Base-by-base conservation (phyloP, 495 filamentous ascomycete genomes). In the Penicillium argentinense region DNA sequence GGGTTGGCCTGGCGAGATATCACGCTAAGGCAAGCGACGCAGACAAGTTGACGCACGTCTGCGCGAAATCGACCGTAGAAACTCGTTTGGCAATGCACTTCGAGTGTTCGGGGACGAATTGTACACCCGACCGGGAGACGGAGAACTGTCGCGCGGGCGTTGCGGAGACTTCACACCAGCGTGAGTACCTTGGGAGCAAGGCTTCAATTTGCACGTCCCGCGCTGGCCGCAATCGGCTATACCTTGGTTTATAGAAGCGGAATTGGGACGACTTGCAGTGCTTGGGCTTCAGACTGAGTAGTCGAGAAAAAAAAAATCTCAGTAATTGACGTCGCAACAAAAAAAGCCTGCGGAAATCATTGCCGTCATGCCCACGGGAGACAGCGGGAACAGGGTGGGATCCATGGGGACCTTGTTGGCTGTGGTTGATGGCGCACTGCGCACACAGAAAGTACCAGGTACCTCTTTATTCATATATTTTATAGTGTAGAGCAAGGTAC, bases 371-470 rank as follows among this genome's bases (percentile, higher is more conserved):
- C 11, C 22, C 50, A n/a, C n/a, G n/a, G n/a, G n/a, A n/a, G n/a
- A n/a, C 39, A 47, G 54, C 48, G 45, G 52, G 50, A 34, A 30
- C 42, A 40, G 18, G 21, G 48, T 50, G 52, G 51, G 48, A 53
- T 56, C 51, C 48, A 59, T 60, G 59, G 33, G 57, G 60, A 63
- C 60, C 60, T 63, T 63, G 60, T 47, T 49, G 53, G 53, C 40
- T 34, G 27, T n/a, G n/a, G n/a, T n/a, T n/a, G n/a, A n/a, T n/a
- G n/a, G n/a, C n/a, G n/a, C n/a, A n/a, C n/a, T n/a, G n/a, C n/a
- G n/a, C 55, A 53, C 25, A 12, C 7, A 5, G 30, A 0, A 23
- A 17, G 60, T 63, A 63, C 22, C 3, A 0, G 45, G 49, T 63
- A 63, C 60, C 23, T 58, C 0, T 0, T 3, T 1, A 3, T 2